A percentile compares a stretch with the other conserved stretches of the same genome.
Conservation (phyloP, 345 rosid species). For the Melastoma malabathricum region DNA sequence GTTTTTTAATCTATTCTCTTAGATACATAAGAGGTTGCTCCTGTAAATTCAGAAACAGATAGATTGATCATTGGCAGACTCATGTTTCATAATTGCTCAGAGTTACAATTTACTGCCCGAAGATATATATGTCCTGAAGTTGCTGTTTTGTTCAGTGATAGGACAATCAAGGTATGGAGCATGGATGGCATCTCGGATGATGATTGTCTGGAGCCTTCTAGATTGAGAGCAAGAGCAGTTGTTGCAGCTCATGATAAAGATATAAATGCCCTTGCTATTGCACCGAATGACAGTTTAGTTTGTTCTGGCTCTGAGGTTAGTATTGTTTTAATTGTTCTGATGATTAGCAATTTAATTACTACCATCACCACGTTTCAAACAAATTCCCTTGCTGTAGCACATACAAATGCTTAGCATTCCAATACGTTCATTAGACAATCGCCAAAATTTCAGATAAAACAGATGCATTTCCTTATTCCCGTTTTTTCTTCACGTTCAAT, state of each 20-base stretch:
- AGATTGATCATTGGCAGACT: background rate
- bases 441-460: too few species aligned
- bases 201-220: constrained; percentile 31
- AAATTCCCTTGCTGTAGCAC: too few species aligned
- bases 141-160: constrained; percentile 46
- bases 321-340: background rate
- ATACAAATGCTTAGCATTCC: too few species aligned
- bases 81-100: background rate
- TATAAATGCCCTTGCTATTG: constrained; percentile 78
- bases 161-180: constrained; percentile 90
- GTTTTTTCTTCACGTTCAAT: constrained; percentile 4
- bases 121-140: constrained; percentile 1
- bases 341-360: background rate
- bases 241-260: constrained; percentile 92
- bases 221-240: constrained; percentile 77
- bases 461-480: background rate
- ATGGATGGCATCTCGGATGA: constrained; percentile 52
- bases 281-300: constrained; percentile 81
- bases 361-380: too few species aligned
- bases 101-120: constrained; percentile 3
- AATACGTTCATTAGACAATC: too few species aligned
- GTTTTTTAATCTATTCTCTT: too few species aligned
- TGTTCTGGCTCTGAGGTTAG: constrained; percentile 93
- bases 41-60: too few species aligned
- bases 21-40: too few species aligned